phyloP scores from a whole-genome alignment of 805 yeast species.

The Ogataea siamensis region DNA sequence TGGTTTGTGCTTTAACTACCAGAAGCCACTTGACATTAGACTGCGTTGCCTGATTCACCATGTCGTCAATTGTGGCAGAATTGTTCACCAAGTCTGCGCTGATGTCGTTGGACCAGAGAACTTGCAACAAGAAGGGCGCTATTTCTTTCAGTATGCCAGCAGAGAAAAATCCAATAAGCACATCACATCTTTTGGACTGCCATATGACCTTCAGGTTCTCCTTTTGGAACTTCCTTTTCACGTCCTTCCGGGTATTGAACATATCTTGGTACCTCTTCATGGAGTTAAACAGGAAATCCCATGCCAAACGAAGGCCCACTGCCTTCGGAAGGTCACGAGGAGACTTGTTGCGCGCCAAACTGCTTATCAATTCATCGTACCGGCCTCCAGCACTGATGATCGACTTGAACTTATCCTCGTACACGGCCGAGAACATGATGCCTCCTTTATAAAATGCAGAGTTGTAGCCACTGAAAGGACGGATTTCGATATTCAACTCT shows the following conservation, averaged over 20 bases:
- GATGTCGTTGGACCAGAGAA: conserved; percentile 75
- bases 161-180: conserved; percentile 69
- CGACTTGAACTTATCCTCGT: conserved; percentile 51
- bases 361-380: conserved; percentile 70
- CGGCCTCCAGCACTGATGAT: conserved; percentile 92
- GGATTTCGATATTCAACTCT: conserved; percentile 45
- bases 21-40: conserved; percentile 80
- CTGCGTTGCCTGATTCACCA: conserved; percentile 55
- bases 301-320: conserved; percentile 84
- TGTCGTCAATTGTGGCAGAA: conserved; percentile 57
- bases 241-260: conserved; percentile 26
- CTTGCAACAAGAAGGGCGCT: conserved; percentile 61
- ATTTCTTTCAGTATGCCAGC: conserved; percentile 52
- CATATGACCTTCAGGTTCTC: conserved; percentile 35
- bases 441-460: conserved; percentile 76
- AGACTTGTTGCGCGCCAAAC: conserved; percentile 53
- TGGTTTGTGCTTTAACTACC: conserved; percentile 65
- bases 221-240: conserved; percentile 33
- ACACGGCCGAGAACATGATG: conserved; percentile 83
- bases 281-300: conserved; percentile 58
- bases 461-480: conserved; percentile 85
- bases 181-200: conserved; percentile 72
- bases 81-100: conserved; percentile 65
- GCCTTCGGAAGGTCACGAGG: conserved; percentile 47
- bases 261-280: conserved; percentile 47